Percentiles rank a stretch among this genome's conserved stretches.
phyloP scores from a whole-genome alignment of 169 alveolate genomes.

The Theileria sp. region DNA sequence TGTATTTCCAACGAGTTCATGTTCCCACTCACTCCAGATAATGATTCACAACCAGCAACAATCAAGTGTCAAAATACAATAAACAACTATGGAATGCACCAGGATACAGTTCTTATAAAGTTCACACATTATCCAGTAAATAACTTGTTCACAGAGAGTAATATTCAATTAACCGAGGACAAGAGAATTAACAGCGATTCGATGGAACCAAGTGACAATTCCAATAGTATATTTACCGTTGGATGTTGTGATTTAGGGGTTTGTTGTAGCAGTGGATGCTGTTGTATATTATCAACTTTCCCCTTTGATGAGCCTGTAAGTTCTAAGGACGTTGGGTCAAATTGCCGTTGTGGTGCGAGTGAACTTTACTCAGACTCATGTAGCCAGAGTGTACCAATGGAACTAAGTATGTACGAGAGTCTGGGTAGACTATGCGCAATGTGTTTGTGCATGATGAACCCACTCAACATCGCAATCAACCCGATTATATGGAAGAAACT shows the following conservation, averaged over 20 bases:
- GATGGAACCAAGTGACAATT: neutral
- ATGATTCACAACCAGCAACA: slow-evolving; percentile 34
- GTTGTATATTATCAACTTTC: slow-evolving; percentile 19
- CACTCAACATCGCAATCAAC: slow-evolving; percentile 81
- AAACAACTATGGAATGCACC: slow-evolving; percentile 84
- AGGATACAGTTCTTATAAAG: slow-evolving; percentile 84
- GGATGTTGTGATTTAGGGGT: slow-evolving; percentile 53
- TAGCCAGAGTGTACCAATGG: slow-evolving; percentile 53
- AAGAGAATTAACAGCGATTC: neutral
- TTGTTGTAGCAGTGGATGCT: slow-evolving; percentile 59
- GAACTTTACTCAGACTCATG: slow-evolving; percentile 30
- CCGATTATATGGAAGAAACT: slow-evolving; percentile 88
- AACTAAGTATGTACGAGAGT: slow-evolving; percentile 83
- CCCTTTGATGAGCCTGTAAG: slow-evolving; percentile 28
- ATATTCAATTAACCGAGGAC: neutral
- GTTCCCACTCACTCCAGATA: slow-evolving; percentile 72
- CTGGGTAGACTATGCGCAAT: slow-evolving; percentile 88
- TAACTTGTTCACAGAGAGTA: slow-evolving; percentile 2
- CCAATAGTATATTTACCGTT: neutral
- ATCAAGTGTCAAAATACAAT: slow-evolving; percentile 82
- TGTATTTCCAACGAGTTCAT: slow-evolving; percentile 85
- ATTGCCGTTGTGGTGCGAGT: slow-evolving; percentile 58
- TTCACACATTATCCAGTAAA: slow-evolving; percentile 20
- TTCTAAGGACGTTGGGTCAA: neutral
- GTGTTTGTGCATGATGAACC: slow-evolving; percentile 83